These are phyloP conservation scores for Penicillium ochrochloron DNA, from an alignment of 495 filamentous ascomycete species.

Conservation along the genomic window DNA sequence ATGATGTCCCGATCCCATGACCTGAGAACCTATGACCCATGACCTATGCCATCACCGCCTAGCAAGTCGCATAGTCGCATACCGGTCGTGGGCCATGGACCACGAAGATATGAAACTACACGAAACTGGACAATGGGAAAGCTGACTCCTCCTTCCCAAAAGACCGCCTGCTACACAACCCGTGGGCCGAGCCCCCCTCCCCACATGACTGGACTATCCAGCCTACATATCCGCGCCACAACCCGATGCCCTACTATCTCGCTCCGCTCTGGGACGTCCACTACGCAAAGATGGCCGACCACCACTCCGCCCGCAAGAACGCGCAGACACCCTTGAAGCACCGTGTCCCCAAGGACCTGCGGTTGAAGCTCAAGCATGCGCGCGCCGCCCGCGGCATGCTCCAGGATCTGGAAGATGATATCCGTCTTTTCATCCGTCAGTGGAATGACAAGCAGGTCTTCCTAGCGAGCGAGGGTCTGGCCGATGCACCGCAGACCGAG, in stretches of 20 bases:
- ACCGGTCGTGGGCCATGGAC: background rate
- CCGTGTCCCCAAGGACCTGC: conserved; percentile 54
- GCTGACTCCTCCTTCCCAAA: conserved; percentile 22
- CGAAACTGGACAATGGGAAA: background rate
- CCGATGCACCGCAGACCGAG: conserved; percentile 54
- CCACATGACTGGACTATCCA: conserved; percentile 79
- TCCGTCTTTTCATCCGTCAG: conserved; percentile 62
- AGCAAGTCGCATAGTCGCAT: background rate
- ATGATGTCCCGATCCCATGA: background rate
- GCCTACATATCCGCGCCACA: conserved; percentile 75
- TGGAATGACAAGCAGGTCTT: conserved; percentile 57
- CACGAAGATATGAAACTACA: background rate
- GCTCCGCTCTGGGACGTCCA: conserved; percentile 85
- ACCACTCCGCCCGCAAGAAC: conserved; percentile 44
- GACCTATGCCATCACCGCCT: background rate
- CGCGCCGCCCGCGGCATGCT: conserved; percentile 70
- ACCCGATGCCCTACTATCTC: conserved; percentile 82
- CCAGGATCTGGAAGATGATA: conserved; percentile 66
- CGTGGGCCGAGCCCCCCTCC: conserved; percentile 79
- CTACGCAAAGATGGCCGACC: conserved; percentile 50
- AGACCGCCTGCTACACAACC: conserved; percentile 88
- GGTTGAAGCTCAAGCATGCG: conserved; percentile 68
- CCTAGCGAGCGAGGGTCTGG: conserved; percentile 49
- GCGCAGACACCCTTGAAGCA: conserved; percentile 46
- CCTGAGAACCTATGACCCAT: background rate